phyloP scores from a whole-genome alignment of 176 grass and related monocot genomes.

The Cenchrus americanus region DNA sequence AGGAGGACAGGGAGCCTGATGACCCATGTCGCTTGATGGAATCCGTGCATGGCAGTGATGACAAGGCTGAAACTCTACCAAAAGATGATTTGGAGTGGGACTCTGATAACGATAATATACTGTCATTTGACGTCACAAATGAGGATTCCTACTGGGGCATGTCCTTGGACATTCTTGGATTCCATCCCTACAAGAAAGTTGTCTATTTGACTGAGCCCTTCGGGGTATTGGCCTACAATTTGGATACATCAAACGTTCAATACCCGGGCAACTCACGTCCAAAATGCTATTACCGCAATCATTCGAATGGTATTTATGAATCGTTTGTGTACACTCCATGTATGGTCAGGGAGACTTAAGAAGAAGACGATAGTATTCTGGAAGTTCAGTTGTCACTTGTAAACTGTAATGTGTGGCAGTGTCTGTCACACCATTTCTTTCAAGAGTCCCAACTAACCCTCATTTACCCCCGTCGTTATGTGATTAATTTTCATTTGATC shows the following conservation, averaged over 20 bases:
- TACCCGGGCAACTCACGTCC: not conserved
- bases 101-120: constrained; percentile 20
- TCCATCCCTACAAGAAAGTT: constrained; percentile 30
- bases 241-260: constrained; percentile 2
- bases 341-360: not conserved
- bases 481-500: too few species aligned
- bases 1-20: too few species aligned
- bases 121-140: not conserved
- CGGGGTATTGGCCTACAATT: not conserved
- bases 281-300: not conserved
- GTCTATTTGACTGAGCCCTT: not conserved
- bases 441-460: too few species aligned
- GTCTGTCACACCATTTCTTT: too few species aligned
- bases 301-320: not conserved
- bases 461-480: too few species aligned
- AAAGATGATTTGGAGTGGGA: not conserved
- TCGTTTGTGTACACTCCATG: not conserved
- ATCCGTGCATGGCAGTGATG: not conserved
- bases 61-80: not conserved
- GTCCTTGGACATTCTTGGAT: not conserved
- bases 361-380: not conserved
- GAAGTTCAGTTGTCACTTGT: too few species aligned
- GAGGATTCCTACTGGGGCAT: rapidly evolving
- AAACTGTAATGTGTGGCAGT: too few species aligned
- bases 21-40: too few species aligned